A percentile compares a stretch with the other conserved stretches of the same genome.
Evolutionary conservation across 2,329 filamentous ascomycete species (phyloP).

Genomic region (Amesomyces nigricolor): DNA sequence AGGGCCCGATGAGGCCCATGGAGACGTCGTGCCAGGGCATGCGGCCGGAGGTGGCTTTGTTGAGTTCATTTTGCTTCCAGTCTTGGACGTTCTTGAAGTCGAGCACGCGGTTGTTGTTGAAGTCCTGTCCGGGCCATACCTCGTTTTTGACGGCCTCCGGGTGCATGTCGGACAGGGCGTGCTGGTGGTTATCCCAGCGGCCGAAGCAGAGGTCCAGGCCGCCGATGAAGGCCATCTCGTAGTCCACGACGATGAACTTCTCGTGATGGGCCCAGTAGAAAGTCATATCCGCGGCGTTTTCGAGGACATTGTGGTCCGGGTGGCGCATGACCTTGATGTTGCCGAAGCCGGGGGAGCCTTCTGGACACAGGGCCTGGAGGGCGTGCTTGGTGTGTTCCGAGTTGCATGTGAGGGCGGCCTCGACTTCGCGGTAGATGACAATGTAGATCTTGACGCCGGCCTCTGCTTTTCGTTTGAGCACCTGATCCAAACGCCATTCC

Average conservation of each 20-base stretch:
- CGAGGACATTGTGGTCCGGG: conserved; percentile 90
- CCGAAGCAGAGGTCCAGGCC: conserved; percentile 94
- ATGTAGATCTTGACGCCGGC: conserved; percentile 92
- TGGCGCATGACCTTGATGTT: conserved; percentile 89
- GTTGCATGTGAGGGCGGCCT: conserved; percentile 82
- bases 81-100: conserved; percentile 88
- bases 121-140: conserved; percentile 92
- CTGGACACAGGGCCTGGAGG: conserved; percentile 69
- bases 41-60: conserved; percentile 82
- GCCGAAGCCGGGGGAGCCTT: conserved; percentile 73
- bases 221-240: conserved; percentile 84
- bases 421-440: conserved; percentile 84
- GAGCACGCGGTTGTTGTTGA: conserved; percentile 95
- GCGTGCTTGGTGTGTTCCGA: conserved; percentile 89
- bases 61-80: conserved; percentile 90
- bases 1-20: conserved; percentile 85
- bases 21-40: conserved; percentile 99
- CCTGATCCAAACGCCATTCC: conserved; percentile 78
- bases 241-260: conserved; percentile 95
- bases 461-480: conserved; percentile 84
- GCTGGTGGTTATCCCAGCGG: conserved; percentile 83
- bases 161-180: conserved; percentile 80
- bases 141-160: conserved; percentile 76
- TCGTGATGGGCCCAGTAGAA: conserved; percentile 99
- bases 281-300: conserved; percentile 92